Conservation (phyloP, 257 asterid genomes). For the Nicotiana noctiflora region DNA sequence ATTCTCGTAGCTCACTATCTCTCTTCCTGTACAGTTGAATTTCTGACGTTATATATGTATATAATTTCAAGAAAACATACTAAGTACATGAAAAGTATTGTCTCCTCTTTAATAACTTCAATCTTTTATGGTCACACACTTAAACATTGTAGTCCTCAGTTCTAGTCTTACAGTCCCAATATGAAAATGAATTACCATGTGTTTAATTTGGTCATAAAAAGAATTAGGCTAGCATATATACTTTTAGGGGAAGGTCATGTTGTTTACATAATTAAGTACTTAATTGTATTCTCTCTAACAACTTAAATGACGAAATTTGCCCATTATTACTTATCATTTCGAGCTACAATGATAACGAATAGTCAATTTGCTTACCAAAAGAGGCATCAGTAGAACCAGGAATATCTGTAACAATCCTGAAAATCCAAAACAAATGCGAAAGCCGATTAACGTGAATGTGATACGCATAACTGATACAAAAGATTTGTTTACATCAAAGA, state of each 20-base stretch:
- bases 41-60: too few relatives aligned
- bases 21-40: constrained; percentile 42
- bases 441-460: background rate
- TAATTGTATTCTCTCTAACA: background rate
- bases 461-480: background rate
- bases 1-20: constrained; percentile 54
- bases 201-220: too few relatives aligned
- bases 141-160: too few relatives aligned
- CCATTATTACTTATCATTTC: background rate
- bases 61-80: too few relatives aligned
- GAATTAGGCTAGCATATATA: too few relatives aligned
- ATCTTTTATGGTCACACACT: background rate
- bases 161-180: too few relatives aligned
- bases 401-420: constrained; percentile 79
- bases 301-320: background rate
- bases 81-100: too few relatives aligned
- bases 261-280: background rate
- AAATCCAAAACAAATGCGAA: background rate
- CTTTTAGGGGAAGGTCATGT: background rate
- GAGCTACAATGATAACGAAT: background rate
- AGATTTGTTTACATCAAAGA: background rate
- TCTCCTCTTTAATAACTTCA: too few relatives aligned
- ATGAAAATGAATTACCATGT: background rate
- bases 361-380: constrained; percentile 40
- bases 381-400: constrained; percentile 86